Evolutionary conservation across 2,329 filamentous ascomycete species (phyloP), one percentile per base, ranked within the genome.

Genomic region (Raffaelea ambrosiae): DNA sequence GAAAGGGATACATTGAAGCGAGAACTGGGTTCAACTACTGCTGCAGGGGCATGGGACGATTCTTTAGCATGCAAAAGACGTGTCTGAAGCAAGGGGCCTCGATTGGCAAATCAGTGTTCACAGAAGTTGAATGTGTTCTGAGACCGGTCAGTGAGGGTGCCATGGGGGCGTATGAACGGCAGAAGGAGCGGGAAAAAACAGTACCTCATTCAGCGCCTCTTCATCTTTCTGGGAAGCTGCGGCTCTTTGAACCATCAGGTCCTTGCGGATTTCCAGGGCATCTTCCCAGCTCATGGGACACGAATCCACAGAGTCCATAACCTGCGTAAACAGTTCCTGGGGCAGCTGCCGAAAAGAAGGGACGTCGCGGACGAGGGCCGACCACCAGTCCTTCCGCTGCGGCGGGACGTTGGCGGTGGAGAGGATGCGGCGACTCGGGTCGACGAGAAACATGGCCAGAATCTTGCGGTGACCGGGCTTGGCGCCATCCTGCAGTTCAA

Each of bases 381-480:
- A 58, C 63, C 61, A 67, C 64, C 64, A 66, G 43, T 63, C 59
- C 38, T 54, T 53, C 23, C 56, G 61, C 51, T 68, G 63, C 4
- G 66, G 65, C n/a, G 66, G 66, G n/a, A 67, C 63, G 31, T 65
- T 63, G 21, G 58, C 59, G 1, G 64, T 64, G 3, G 62, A 79
- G 10, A 76, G 65, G 43, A 83, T 66, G 7, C 68, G 68, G 5
- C 63, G 55, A 26, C 70, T 56, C 0, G 79, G 79, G 53, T 83
- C 78, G 3, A 83, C 71, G 2, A 84, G 66, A 57, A 74, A 83
- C 36, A 83, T 64, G 0, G 73, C 73, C 0, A 83, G 61, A 47
- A 82, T 73, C 53, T 75, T 73, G 14, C 74, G 64, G 55, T 81
- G 73, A 2, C 79, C 79, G 0, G 74, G 69, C 48, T 68, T 71